phyloP scores from a whole-genome alignment of 345 rosid species.

The Eucalyptus polyanthemos region DNA sequence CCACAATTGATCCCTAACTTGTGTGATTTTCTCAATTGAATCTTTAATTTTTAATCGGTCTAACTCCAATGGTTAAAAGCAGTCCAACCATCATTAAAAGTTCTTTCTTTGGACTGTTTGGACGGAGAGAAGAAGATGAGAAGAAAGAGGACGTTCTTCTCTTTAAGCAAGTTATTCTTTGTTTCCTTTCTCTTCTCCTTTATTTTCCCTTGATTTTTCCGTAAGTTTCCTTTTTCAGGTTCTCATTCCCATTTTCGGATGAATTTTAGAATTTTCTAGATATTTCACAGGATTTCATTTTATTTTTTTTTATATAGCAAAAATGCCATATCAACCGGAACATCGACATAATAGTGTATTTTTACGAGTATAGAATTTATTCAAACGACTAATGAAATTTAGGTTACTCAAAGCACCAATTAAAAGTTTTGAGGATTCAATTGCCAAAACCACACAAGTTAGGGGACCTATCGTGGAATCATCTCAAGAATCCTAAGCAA shows the following conservation, averaged over 20 bases:
- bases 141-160: not conserved
- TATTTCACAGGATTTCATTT: not conserved
- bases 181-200: not conserved
- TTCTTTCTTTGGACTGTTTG: not conserved
- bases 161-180: not conserved
- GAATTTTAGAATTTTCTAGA: not conserved
- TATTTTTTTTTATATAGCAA: accelerated
- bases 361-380: not conserved
- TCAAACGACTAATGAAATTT: not conserved
- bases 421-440: not conserved
- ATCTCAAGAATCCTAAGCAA: not conserved
- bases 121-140: not conserved
- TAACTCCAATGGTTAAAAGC: not conserved
- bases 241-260: not conserved
- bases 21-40: not conserved
- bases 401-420: not conserved
- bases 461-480: not conserved
- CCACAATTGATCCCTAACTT: not conserved
- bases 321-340: not conserved
- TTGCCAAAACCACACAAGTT: not conserved
- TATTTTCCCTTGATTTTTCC: not conserved
- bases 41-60: not conserved
- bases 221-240: not conserved
- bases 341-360: accelerated
- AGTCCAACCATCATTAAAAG: not conserved